Percentiles rank a stretch among this genome's conserved stretches.
These are phyloP conservation scores for Trypanosoma melophagium DNA, from an alignment of 208 protist genomes.

Conservation along the genomic window DNA sequence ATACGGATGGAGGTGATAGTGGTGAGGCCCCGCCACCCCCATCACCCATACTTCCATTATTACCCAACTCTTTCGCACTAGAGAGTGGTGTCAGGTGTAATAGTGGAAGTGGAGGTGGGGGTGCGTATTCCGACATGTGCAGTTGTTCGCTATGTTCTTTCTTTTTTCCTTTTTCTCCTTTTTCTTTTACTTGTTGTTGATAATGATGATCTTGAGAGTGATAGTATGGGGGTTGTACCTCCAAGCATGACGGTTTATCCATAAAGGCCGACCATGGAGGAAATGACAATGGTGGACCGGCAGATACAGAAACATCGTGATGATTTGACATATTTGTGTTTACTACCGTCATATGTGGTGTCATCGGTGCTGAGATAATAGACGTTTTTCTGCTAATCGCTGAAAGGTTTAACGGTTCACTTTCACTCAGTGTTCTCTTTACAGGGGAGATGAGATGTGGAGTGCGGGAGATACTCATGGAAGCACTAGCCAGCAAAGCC, in stretches of 20 bases:
- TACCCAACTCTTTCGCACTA: neutral
- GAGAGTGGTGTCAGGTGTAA: neutral
- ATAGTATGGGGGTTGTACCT: neutral
- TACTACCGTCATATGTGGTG: no score
- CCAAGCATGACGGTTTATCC: neutral
- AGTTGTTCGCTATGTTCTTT: neutral
- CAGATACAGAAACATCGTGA: neutral
- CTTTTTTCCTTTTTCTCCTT: neutral
- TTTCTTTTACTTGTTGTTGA: neutral
- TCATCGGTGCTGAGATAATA: slow-evolving; percentile 1
- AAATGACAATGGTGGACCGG: neutral
- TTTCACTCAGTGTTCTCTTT: neutral
- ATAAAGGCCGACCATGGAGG: slow-evolving; percentile 9
- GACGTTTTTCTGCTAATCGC: neutral
- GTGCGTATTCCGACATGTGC: no score
- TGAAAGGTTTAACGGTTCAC: neutral
- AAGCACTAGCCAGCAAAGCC: neutral
- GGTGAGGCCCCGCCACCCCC: slow-evolving; percentile 9
- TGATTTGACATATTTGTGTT: neutral
- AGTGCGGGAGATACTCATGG: neutral
- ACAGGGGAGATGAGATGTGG: neutral
- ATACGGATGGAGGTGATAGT: slow-evolving; percentile 16
- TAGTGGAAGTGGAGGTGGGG: neutral
- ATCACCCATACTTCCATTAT: neutral
- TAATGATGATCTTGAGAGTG: neutral